Conservation (phyloP, 257 asterid genomes). For the Rhazya stricta region DNA sequence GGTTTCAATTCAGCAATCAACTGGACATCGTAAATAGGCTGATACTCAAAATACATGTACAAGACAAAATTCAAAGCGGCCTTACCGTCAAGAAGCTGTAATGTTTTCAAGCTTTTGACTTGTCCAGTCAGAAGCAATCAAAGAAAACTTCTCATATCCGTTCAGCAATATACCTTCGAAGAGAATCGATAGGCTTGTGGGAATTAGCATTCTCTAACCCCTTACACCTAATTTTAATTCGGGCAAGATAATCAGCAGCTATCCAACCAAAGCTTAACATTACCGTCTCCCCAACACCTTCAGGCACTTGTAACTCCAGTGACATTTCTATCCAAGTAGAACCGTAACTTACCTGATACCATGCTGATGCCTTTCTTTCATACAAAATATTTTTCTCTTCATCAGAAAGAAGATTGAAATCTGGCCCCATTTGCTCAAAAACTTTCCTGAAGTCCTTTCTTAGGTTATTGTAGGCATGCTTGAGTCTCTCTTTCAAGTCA, state of each 20-base stretch:
- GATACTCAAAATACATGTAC: background rate
- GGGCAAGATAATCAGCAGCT: constrained; percentile 84
- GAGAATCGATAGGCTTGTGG: constrained; percentile 55
- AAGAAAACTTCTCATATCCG: constrained; percentile 38
- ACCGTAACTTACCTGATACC: constrained; percentile 83
- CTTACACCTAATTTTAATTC: constrained; percentile 56
- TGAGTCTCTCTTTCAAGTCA: constrained; percentile 80
- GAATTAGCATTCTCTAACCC: constrained; percentile 34
- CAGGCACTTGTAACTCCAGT: constrained; percentile 34
- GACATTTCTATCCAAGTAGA: constrained; percentile 51
- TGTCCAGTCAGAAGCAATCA: background rate
- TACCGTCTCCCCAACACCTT: constrained; percentile 39
- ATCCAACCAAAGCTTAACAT: constrained; percentile 94
- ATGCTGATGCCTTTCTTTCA: constrained; percentile 86
- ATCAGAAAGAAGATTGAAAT: constrained; percentile 45
- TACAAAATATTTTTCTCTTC: constrained; percentile 49
- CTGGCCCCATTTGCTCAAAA: constrained; percentile 55
- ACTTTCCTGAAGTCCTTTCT: constrained; percentile 71
- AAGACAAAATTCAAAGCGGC: constrained; percentile 7
- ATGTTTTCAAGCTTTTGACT: background rate
- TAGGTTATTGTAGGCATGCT: constrained; percentile 58
- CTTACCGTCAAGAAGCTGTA: constrained; percentile 15
- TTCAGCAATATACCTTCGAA: constrained; percentile 68
- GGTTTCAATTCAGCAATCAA: background rate
- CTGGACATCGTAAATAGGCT: background rate